Evolutionary conservation across 2,329 filamentous ascomycete species (phyloP), one percentile per base, ranked within the genome.

Genomic region (Paecilomyces sp.): DNA sequence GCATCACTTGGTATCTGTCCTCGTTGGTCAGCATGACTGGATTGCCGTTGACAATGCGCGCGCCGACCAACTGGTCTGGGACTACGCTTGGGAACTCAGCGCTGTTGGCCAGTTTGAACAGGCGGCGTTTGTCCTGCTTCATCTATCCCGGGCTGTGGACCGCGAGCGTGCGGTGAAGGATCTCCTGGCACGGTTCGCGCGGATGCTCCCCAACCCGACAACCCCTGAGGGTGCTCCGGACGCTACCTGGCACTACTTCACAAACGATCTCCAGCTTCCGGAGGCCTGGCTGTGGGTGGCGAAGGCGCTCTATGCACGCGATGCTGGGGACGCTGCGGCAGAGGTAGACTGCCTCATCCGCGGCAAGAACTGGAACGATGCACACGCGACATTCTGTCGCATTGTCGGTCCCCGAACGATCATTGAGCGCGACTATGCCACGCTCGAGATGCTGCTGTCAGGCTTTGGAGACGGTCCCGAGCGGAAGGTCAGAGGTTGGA

Each of bases 261-360:
- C 83, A 0, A 77, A 82, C 53, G 85, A 84, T 33, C 84, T 92
- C 57, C 83, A 85, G 63, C 84, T 97, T 51, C 91, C 93, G 0
- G 75, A 82, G 1, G 74, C 83, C 3, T 96, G 93, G 92, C 82
- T 97, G 56, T 96, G 90, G 86, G 85, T 91, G 61, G 91, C 94
- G 18, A 90, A 92, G 70, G 92, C 92, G 12, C 81, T 93, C 13
- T 88, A 89, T 74, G 92, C 91, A 75, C 88, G 90, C 62, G 87
- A 87, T 60, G 85, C 83, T 68, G 85, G 86, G 63, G 86, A 92
- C 70, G 82, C 88, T 11, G 82, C 81, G 54, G 80, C 81, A 4
- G 91, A 96, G 73, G 89, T 93, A 9, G 83, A 88, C 58, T 94
- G 88, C 68, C 85, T 99, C 12, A 83, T 97, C 61, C 85, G 86